These are phyloP conservation scores for Fraxinus xanthoxyloides DNA, from an alignment of 305 asterid species.

Conservation along the genomic window DNA sequence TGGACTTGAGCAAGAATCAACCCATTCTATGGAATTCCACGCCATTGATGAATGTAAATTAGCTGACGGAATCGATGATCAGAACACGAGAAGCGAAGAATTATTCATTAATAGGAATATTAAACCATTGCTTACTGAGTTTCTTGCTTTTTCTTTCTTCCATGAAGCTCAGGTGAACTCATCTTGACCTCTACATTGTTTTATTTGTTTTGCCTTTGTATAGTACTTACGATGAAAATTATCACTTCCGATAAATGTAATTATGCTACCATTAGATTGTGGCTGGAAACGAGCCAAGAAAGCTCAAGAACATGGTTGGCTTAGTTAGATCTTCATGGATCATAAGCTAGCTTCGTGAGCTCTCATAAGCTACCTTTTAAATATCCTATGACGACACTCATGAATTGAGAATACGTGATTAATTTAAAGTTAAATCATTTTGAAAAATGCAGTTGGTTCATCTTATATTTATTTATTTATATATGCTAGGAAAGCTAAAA, in stretches of 20 bases:
- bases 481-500: background rate
- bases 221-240: background rate
- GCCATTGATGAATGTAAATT: constrained; percentile 35
- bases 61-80: constrained; percentile 50
- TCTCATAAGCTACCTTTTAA: background rate
- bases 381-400: background rate
- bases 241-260: background rate
- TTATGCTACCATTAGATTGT: background rate
- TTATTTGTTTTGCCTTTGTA: background rate
- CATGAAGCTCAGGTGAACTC: constrained; percentile 74
- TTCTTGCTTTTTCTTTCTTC: constrained; percentile 52
- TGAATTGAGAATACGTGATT: background rate
- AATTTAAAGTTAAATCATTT: background rate
- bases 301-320: background rate
- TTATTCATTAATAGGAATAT: constrained; percentile 50
- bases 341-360: background rate
- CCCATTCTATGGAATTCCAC: constrained; percentile 22
- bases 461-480: background rate
- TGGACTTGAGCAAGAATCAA: constrained; percentile 33
- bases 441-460: background rate
- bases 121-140: constrained; percentile 50
- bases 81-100: constrained; percentile 52
- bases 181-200: constrained; percentile 2
- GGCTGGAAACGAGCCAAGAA: background rate
- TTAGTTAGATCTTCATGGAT: background rate